These are phyloP conservation scores for Calonectria crousiana DNA, from an alignment of 2,329 filamentous ascomycete species.

Conservation along the genomic window DNA sequence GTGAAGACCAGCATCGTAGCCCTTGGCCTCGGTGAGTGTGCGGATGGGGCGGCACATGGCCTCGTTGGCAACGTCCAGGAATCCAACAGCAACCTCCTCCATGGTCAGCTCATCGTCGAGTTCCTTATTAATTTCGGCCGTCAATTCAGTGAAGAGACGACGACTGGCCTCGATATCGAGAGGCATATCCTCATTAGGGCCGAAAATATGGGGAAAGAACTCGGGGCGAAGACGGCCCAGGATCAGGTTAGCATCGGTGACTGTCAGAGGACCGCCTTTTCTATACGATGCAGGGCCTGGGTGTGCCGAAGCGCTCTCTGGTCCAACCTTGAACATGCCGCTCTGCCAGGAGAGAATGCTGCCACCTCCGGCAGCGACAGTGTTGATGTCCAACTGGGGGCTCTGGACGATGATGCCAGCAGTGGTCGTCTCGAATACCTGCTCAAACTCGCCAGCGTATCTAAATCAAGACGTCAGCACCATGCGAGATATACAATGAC, in stretches of 20 bases:
- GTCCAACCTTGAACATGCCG: slow-evolving; percentile 88
- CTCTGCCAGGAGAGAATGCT: slow-evolving; percentile 87
- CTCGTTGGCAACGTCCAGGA: slow-evolving; percentile 89
- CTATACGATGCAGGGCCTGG: slow-evolving; percentile 91
- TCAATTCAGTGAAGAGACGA: slow-evolving; percentile 79
- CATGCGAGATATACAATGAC: no score
- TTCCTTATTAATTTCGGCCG: slow-evolving; percentile 82
- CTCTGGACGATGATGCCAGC: slow-evolving; percentile 91
- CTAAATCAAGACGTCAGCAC: not conserved
- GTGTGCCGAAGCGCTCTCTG: slow-evolving; percentile 87
- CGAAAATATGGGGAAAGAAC: slow-evolving; percentile 94
- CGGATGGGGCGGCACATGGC: slow-evolving; percentile 92
- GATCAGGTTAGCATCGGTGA: slow-evolving; percentile 90
- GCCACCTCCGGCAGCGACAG: slow-evolving; percentile 88
- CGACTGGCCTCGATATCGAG: slow-evolving; percentile 81
- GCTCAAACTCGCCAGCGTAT: slow-evolving; percentile 82
- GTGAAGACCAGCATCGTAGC: slow-evolving; percentile 88
- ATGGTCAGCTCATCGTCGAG: slow-evolving; percentile 76
- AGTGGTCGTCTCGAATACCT: slow-evolving; percentile 92
- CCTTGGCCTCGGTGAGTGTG: slow-evolving; percentile 89
- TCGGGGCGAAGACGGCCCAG: slow-evolving; percentile 86
- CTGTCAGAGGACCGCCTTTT: slow-evolving; percentile 86
- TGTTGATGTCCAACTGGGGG: slow-evolving; percentile 93
- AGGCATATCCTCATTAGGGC: slow-evolving; percentile 84
- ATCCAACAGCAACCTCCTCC: slow-evolving; percentile 82